Percentiles rank a stretch among this genome's conserved stretches.
Evolutionary conservation across 2,329 filamentous ascomycete genomes (phyloP).

Genomic region (Colletotrichum agaves): DNA sequence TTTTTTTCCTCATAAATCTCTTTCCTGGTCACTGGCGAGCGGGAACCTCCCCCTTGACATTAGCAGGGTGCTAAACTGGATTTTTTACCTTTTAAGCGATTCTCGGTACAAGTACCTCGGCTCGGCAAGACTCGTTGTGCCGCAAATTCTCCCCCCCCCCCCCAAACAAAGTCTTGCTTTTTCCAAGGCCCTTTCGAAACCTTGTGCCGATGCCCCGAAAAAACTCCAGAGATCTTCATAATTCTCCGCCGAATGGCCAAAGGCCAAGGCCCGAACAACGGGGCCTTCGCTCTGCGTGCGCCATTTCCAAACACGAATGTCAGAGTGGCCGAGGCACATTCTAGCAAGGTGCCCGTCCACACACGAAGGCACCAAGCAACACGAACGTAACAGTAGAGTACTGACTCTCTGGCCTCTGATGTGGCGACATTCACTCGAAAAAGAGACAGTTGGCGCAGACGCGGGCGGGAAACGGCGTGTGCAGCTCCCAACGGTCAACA

Average conservation of each 20-base stretch:
- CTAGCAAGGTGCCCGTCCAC: too few species aligned
- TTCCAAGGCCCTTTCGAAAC: not conserved
- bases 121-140: not conserved
- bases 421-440: not conserved
- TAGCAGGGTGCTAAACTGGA: not conserved
- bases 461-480: not conserved
- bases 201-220: slow-evolving; percentile 17
- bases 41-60: not conserved
- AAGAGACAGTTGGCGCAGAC: not conserved
- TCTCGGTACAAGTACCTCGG: not conserved
- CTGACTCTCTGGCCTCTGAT: not conserved
- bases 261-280: slow-evolving; percentile 21
- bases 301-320: slow-evolving; percentile 29
- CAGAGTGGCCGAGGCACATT: too few species aligned
- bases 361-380: too few species aligned
- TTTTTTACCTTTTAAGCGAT: too few species aligned
- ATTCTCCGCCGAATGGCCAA: slow-evolving; percentile 30
- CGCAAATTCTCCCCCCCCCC: not conserved
- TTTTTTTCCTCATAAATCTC: not conserved
- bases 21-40: not conserved
- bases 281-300: slow-evolving; percentile 22
- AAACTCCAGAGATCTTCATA: slow-evolving; percentile 34
- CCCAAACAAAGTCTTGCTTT: not conserved
- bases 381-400: too few species aligned
- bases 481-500: slow-evolving; percentile 16